Percentiles rank a stretch among this genome's conserved stretches.
These are phyloP conservation scores for Ogataea ganodermae DNA, from an alignment of 805 yeast species.

Conservation along the genomic window DNA sequence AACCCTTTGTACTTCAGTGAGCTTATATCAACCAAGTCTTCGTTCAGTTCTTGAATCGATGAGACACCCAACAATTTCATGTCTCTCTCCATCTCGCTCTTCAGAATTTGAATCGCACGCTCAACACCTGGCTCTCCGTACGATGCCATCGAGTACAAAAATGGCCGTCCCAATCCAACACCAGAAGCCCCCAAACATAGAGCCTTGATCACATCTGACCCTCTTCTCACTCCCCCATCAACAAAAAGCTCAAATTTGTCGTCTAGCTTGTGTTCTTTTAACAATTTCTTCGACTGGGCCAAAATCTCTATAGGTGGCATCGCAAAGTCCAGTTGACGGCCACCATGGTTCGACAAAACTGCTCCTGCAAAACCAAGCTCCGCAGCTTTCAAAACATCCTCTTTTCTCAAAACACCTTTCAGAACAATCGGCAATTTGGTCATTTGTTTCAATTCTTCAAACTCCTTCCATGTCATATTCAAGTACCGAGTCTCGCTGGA, in stretches of 20 bases:
- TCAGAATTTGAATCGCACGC: conserved; percentile 61
- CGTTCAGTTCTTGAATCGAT: conserved; percentile 45
- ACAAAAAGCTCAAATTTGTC: conserved; percentile 40
- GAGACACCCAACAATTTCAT: conserved; percentile 69
- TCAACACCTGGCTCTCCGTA: conserved; percentile 77
- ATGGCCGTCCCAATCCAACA: conserved; percentile 76
- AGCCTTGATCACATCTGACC: conserved; percentile 44
- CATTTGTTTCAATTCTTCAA: conserved; percentile 48
- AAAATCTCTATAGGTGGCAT: conserved; percentile 62
- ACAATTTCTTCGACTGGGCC: conserved; percentile 52
- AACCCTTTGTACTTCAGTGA: conserved; percentile 34
- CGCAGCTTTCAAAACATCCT: conserved; percentile 61
- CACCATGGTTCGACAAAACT: conserved; percentile 72
- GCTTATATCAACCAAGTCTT: conserved; percentile 40
- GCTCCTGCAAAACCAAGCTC: conserved; percentile 61
- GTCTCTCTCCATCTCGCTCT: conserved; percentile 61
- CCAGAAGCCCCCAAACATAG: conserved; percentile 45
- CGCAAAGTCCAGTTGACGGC: conserved; percentile 65
- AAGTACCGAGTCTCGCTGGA: conserved; percentile 15
- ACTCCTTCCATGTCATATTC: conserved; percentile 56
- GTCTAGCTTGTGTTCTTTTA: conserved; percentile 44
- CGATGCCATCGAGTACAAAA: conserved; percentile 73
- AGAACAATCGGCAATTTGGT: conserved; percentile 48
- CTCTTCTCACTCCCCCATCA: conserved; percentile 48
- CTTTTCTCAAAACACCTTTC: conserved; percentile 66